Conservation (phyloP, 495 filamentous ascomycete species). For the Tuber indicum region DNA sequence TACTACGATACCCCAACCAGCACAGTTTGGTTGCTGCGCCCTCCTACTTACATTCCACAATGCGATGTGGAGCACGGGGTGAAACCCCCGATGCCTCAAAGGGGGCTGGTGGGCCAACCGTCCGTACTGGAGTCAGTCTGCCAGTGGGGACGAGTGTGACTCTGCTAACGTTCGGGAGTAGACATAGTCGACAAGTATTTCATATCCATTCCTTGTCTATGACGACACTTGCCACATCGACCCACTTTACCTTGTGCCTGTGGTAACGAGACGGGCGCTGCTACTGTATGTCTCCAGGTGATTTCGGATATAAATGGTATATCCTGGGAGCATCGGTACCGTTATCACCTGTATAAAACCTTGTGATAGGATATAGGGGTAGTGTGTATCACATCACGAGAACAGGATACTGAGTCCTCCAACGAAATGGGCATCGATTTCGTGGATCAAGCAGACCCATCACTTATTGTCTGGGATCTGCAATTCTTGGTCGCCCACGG, state of each 20-base stretch:
- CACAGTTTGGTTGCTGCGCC: neutral
- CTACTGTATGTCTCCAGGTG: neutral
- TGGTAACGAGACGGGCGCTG: neutral
- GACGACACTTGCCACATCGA: neutral
- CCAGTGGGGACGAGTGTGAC: neutral
- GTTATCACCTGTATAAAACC: neutral
- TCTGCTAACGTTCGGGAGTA: neutral
- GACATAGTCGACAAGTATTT: neutral
- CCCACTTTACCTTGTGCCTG: neutral
- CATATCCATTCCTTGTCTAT: neutral
- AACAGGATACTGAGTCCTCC: neutral
- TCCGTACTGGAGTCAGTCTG: neutral
- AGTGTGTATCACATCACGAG: neutral
- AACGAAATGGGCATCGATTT: neutral
- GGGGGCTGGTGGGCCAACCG: neutral
- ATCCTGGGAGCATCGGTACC: neutral
- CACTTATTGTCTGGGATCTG: neutral
- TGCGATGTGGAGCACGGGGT: neutral
- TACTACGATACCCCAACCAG: neutral
- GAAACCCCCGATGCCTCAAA: neutral
- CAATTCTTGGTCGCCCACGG: neutral
- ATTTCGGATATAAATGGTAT: neutral
- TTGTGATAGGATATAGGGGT: neutral
- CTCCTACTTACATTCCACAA: neutral
- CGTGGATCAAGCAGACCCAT: neutral